A percentile compares a stretch with the other conserved stretches of the same genome.
Evolutionary conservation across 805 yeast genomes (phyloP).

Genomic region (Pichia scutulata): DNA sequence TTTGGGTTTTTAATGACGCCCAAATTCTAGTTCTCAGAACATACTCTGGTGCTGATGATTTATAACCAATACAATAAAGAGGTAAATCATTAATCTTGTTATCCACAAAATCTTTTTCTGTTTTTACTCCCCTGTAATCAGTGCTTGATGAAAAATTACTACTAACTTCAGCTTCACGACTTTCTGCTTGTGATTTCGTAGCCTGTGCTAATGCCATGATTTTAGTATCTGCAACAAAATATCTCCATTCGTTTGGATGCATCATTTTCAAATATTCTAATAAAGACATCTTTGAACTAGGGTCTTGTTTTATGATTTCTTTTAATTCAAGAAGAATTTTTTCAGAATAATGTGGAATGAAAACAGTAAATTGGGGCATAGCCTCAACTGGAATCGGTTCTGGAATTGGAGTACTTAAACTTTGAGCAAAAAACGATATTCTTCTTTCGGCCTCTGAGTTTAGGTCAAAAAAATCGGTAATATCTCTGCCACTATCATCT

Average conservation of each 20-base stretch:
- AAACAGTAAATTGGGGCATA: constrained; percentile 44
- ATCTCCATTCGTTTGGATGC: constrained; percentile 71
- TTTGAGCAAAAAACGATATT: constrained; percentile 47
- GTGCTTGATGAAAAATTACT: background rate
- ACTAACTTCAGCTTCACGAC: background rate
- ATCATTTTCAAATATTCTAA: constrained; percentile 71
- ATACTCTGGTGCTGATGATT: constrained; percentile 53
- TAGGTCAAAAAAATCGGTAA: constrained; percentile 35
- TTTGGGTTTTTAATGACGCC: constrained; percentile 82
- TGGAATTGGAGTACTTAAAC: constrained; percentile 40
- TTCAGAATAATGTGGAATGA: constrained; percentile 47
- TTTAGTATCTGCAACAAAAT: constrained; percentile 72
- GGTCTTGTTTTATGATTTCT: constrained; percentile 40
- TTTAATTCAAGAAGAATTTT: constrained; percentile 36
- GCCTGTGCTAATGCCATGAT: constrained; percentile 28
- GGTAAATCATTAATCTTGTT: constrained; percentile 56
- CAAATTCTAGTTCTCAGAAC: constrained; percentile 71
- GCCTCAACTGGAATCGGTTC: constrained; percentile 41
- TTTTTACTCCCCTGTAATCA: constrained; percentile 18
- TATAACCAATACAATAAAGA: constrained; percentile 65
- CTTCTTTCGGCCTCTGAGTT: constrained; percentile 46
- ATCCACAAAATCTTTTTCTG: constrained; percentile 30
- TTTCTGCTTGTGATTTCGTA: background rate
- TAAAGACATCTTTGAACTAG: constrained; percentile 44
- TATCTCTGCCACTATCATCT: constrained; percentile 36